phyloP scores from a whole-genome alignment of 1,139 yeast species.

The Kurtzmaniella quercitrusa region DNA sequence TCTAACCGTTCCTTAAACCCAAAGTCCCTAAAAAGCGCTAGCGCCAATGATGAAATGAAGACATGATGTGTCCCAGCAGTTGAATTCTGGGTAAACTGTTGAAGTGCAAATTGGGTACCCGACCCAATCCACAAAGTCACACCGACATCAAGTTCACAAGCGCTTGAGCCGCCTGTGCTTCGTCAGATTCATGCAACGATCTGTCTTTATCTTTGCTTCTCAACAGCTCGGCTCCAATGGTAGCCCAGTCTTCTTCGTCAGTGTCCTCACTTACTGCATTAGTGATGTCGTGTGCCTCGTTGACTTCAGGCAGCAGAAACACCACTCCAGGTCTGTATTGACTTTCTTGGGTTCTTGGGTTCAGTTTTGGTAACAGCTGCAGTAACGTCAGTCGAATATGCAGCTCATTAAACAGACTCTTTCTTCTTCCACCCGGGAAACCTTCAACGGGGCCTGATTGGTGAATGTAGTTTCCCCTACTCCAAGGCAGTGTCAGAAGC shows the following conservation, averaged over 20 bases:
- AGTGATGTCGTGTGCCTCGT: conserved; percentile 2
- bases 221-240: conserved; percentile 72
- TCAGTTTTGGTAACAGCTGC: conserved; percentile 21
- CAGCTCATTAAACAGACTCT: conserved; percentile 44
- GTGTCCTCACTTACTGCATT: conserved; percentile 40
- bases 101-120: not conserved
- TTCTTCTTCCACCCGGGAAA: conserved; percentile 27
- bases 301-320: not conserved
- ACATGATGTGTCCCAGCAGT: not conserved
- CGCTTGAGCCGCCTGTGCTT: conserved; percentile 50
- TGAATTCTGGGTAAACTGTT: not conserved
- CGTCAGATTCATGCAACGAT: conserved; percentile 8
- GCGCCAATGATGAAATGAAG: not conserved
- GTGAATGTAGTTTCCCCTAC: conserved; percentile 16
- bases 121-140: conserved; percentile 7
- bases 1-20: not conserved
- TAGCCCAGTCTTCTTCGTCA: conserved; percentile 95
- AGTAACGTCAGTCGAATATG: conserved; percentile 40
- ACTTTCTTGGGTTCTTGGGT: not conserved
- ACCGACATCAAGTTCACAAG: conserved; percentile 54
- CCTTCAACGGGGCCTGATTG: conserved; percentile 14
- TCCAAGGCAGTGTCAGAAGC: conserved; percentile 9
- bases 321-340: conserved; percentile 8
- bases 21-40: not conserved
- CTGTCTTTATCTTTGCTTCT: conserved; percentile 24